Conservation (phyloP, 2,329 filamentous ascomycete species). For the Fusarium duplospermum region DNA sequence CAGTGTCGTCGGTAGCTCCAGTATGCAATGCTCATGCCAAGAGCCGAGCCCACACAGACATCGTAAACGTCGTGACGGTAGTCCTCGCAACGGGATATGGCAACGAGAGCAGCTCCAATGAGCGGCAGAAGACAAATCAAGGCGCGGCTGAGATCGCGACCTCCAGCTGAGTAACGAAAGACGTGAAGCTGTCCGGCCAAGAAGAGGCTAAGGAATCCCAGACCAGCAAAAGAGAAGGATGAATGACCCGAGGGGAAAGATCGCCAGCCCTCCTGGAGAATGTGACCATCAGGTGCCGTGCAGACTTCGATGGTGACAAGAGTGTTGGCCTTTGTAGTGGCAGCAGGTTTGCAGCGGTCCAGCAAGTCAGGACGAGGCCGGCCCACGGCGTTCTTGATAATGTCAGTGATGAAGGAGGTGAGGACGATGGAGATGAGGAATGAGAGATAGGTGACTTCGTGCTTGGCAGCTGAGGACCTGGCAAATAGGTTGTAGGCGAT, state of each 20-base stretch:
- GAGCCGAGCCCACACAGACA: conserved; percentile 69
- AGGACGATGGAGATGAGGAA: conserved; percentile 82
- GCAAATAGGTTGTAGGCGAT: conserved; percentile 72
- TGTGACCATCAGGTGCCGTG: conserved; percentile 75
- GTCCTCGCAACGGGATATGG: conserved; percentile 76
- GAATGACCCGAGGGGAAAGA: conserved; percentile 86
- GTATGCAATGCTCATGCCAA: conserved; percentile 71
- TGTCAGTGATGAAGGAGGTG: conserved; percentile 85
- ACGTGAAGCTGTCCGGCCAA: conserved; percentile 74
- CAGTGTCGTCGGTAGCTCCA: conserved; percentile 76
- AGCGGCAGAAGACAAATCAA: conserved; percentile 69
- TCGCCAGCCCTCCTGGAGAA: conserved; percentile 84
- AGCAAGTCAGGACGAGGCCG: conserved; percentile 73
- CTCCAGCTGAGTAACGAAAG: conserved; percentile 58
- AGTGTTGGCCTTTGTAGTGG: conserved; percentile 58
- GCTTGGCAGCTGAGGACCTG: conserved; percentile 77
- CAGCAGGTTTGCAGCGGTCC: conserved; percentile 81
- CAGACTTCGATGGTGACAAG: conserved; percentile 77
- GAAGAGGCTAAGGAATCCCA: conserved; percentile 80
- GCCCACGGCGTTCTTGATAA: conserved; percentile 90
- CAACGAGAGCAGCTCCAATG: conserved; percentile 73
- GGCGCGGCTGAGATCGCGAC: conserved; percentile 66
- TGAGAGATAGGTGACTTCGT: conserved; percentile 86
- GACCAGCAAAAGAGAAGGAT: conserved; percentile 81
- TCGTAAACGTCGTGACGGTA: conserved; percentile 80